Conservation (phyloP, 2,329 filamentous ascomycete genomes). For the Hysterium pulicare region DNA sequence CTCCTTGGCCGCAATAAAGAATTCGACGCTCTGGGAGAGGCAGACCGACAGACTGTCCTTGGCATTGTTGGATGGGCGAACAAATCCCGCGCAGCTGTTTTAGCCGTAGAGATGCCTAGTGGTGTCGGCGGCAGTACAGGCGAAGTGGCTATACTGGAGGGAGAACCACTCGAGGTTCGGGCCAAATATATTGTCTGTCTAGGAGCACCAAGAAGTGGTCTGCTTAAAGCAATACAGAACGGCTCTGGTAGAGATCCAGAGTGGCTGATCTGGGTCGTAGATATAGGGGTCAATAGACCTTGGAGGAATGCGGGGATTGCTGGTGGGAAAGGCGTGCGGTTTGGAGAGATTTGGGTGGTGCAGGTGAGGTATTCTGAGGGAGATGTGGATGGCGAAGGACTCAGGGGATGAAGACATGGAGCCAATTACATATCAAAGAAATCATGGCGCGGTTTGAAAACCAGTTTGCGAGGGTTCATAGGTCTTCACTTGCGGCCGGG, state of each 20-base stretch:
- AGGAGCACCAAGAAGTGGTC: conserved; percentile 79
- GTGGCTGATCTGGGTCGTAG: conserved; percentile 81
- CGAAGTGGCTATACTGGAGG: conserved; percentile 61
- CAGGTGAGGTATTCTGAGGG: conserved; percentile 53
- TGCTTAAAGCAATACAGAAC: conserved; percentile 71
- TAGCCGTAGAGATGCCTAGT: conserved; percentile 88
- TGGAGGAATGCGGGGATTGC: conserved; percentile 83
- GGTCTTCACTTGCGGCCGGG: too few relatives aligned
- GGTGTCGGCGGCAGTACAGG: conserved; percentile 76
- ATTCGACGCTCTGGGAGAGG: conserved; percentile 81
- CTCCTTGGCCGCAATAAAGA: conserved; percentile 81
- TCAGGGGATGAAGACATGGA: conserved; percentile 4
- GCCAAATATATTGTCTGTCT: conserved; percentile 81
- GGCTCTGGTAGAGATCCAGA: conserved; percentile 51
- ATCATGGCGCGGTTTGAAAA: too few relatives aligned
- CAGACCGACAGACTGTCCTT: conserved; percentile 79
- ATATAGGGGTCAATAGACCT: conserved; percentile 80
- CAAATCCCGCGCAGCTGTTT: conserved; percentile 73
- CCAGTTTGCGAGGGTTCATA: too few relatives aligned
- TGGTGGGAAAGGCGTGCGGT: conserved; percentile 80
- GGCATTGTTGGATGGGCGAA: conserved; percentile 94
- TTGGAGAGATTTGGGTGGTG: conserved; percentile 82
- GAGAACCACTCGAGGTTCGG: conserved; percentile 73
- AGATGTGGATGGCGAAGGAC: conserved; percentile 6
- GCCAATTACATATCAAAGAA: too few relatives aligned